phyloP scores from a whole-genome alignment of 257 asterid genomes.

The Catharanthus roseus region DNA sequence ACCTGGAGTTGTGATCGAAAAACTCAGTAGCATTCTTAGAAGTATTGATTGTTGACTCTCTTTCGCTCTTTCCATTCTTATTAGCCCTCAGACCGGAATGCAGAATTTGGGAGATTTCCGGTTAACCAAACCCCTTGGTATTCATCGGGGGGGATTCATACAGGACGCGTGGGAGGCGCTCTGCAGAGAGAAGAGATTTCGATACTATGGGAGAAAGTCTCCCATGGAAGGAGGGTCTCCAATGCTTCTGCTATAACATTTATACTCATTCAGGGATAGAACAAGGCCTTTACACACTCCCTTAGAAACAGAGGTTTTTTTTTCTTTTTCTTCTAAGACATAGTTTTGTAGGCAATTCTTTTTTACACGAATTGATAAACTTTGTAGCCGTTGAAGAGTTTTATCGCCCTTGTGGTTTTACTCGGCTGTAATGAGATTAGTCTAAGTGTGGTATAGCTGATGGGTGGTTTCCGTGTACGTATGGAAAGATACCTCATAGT shows the following conservation, averaged over 20 bases:
- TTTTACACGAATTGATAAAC: neutral
- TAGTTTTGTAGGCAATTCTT: neutral
- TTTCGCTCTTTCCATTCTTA: neutral
- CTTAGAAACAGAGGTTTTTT: neutral
- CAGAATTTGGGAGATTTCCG: neutral
- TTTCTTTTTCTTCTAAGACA: too few species aligned
- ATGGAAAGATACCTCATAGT: too few species aligned
- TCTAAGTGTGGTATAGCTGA: too few species aligned
- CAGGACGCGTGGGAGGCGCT: too few species aligned
- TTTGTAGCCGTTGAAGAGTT: too few species aligned
- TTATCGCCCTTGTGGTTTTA: too few species aligned
- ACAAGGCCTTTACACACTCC: neutral
- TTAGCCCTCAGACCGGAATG: neutral
- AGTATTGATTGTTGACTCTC: constrained; percentile 49
- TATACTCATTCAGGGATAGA: neutral
- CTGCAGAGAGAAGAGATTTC: neutral
- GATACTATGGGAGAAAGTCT: neutral
- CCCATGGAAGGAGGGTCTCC: neutral
- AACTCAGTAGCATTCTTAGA: constrained; percentile 49
- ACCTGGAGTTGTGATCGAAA: constrained; percentile 48
- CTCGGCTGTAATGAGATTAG: too few species aligned
- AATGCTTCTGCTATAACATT: neutral
- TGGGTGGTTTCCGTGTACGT: too few species aligned
- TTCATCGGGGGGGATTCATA: too few species aligned
- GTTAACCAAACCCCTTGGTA: too few species aligned